phyloP scores from a whole-genome alignment of 2,329 filamentous ascomycete genomes.

The Colletotrichum sp. region DNA sequence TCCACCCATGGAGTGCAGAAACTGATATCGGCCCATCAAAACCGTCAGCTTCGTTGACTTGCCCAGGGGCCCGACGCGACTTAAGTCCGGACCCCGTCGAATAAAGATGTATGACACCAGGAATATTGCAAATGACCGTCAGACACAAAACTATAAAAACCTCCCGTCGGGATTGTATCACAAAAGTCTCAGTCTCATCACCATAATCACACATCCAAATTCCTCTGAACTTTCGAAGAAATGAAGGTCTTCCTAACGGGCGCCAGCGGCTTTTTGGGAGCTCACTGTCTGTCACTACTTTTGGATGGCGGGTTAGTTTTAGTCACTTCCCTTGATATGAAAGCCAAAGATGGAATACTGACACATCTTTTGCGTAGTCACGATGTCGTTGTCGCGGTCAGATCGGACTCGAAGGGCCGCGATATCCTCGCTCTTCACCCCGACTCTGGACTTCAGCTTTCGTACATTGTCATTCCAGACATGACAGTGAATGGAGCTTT shows the following conservation, averaged over 20 bases:
- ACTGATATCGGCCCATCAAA: not conserved
- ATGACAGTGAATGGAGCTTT: not conserved
- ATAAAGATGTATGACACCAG: not conserved
- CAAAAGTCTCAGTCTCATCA: not conserved
- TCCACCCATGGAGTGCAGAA: not conserved
- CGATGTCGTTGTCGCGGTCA: not conserved
- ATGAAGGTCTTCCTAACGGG: not conserved
- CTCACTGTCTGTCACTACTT: not conserved
- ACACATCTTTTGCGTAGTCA: not conserved
- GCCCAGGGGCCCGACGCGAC: not conserved
- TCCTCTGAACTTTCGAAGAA: not conserved
- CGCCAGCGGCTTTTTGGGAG: not conserved
- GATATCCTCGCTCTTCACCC: not conserved
- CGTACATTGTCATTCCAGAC: not conserved
- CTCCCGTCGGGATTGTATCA: not conserved
- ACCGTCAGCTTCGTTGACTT: not conserved
- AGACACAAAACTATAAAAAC: not conserved
- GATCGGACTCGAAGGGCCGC: not conserved
- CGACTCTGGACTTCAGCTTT: not conserved
- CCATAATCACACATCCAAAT: not conserved
- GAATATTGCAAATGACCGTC: not conserved
- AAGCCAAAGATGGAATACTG: not conserved
- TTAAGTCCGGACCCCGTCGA: not conserved
- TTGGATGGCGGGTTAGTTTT: not conserved
- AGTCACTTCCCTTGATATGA: not conserved